phyloP scores from a whole-genome alignment of 148 eudicot species.

The Bassia scoparia region DNA sequence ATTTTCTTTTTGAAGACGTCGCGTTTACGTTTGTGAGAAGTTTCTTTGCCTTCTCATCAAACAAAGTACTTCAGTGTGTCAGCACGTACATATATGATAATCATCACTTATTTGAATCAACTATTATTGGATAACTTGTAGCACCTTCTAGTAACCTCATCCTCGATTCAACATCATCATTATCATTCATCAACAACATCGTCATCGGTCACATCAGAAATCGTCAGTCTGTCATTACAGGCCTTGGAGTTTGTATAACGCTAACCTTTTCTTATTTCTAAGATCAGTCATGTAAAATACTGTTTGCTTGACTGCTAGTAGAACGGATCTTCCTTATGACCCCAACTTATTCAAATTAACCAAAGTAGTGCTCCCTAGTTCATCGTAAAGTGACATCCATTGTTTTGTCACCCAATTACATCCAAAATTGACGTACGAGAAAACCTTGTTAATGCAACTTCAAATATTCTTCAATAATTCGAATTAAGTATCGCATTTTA shows the following conservation, averaged over 20 bases:
- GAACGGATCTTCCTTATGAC: too few species aligned
- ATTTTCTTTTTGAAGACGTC: too few species aligned
- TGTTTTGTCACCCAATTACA: constrained; percentile 8
- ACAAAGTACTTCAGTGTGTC: too few species aligned
- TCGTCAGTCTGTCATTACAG: neutral
- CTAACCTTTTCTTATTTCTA: neutral
- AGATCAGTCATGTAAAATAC: neutral
- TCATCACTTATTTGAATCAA: too few species aligned
- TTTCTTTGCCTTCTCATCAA: too few species aligned
- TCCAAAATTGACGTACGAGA: neutral
- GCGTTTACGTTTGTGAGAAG: too few species aligned
- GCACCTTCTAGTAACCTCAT: too few species aligned
- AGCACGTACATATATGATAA: too few species aligned
- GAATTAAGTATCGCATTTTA: neutral
- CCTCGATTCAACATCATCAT: neutral
- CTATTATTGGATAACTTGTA: too few species aligned
- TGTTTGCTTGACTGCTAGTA: too few species aligned
- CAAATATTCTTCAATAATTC: constrained; percentile 3
- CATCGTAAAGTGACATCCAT: neutral
- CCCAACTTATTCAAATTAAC: too few species aligned
- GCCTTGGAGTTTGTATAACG: neutral
- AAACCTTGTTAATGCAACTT: neutral
- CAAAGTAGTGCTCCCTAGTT: neutral
- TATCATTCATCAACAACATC: neutral
- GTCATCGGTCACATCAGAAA: too few species aligned